phyloP scores from a whole-genome alignment of 2,329 filamentous ascomycete species.

The Lecanicillium sp. region DNA sequence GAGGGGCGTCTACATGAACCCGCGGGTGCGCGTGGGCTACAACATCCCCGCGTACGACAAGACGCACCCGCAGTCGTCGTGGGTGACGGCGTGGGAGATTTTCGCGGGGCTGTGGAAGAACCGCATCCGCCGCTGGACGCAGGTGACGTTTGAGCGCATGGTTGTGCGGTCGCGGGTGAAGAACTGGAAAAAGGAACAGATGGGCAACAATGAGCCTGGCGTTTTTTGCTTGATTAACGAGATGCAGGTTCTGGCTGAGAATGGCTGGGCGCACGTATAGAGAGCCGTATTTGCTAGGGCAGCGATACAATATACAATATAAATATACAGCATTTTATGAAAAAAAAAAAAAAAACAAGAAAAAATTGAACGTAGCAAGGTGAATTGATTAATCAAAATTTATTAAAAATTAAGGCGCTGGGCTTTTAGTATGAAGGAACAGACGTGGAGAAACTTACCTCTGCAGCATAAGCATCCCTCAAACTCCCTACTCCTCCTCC shows the following conservation, averaged over 20 bases:
- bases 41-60: constrained; percentile 42
- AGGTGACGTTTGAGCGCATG: constrained; percentile 19
- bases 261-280: constrained; percentile 52
- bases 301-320: not conserved
- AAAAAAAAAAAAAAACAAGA: not conserved
- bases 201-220: constrained; percentile 34
- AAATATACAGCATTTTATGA: not conserved
- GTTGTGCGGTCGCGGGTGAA: constrained; percentile 29
- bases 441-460: not conserved
- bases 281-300: not conserved
- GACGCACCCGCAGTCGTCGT: constrained; percentile 33
- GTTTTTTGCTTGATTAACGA: constrained; percentile 50
- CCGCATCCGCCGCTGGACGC: constrained; percentile 38
- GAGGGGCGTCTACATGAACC: constrained; percentile 59
- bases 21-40: constrained; percentile 61
- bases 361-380: no score
- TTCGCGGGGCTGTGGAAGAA: constrained; percentile 52
- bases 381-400: no score
- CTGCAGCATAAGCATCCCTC: not conserved
- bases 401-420: no score
- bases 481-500: no score
- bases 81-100: constrained; percentile 41
- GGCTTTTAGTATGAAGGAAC: no score
- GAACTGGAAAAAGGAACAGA: constrained; percentile 28
- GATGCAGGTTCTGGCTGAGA: constrained; percentile 50